Evolutionary conservation across 169 alveolate species (phyloP).

Genomic region (Besnoitia besnoiti): DNA sequence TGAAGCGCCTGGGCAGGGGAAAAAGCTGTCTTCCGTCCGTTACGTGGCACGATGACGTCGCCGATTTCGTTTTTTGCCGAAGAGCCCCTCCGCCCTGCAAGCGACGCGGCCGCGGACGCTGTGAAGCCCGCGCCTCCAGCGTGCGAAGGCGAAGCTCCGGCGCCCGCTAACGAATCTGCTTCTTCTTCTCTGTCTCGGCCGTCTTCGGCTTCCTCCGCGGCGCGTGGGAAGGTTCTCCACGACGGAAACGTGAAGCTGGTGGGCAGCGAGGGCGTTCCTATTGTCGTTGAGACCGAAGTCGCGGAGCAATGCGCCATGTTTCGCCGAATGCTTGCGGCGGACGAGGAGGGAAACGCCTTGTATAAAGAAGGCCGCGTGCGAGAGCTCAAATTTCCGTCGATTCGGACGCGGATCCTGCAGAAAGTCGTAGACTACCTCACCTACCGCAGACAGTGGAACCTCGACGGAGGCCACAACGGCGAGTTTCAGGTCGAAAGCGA

Average conservation of each 20-base stretch:
- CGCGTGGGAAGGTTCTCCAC: neutral
- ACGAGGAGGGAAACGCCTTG: neutral
- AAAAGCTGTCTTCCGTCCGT: no score
- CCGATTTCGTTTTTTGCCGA: no score
- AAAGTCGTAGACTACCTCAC: slow-evolving; percentile 62
- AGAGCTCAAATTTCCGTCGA: slow-evolving; percentile 16
- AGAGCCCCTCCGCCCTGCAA: no score
- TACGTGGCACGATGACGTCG: no score
- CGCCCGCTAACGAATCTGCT: neutral
- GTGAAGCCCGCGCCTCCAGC: no score
- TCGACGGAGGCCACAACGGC: slow-evolving; percentile 44
- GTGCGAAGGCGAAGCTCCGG: no score
- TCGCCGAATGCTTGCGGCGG: slow-evolving; percentile 27
- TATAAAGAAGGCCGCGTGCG: slow-evolving; percentile 57
- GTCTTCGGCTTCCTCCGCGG: neutral
- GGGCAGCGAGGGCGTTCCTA: slow-evolving; percentile 32
- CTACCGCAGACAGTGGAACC: slow-evolving; percentile 44
- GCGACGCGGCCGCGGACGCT: no score
- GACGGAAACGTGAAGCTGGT: neutral
- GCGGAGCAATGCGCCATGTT: slow-evolving; percentile 54
- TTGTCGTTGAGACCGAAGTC: slow-evolving; percentile 21
- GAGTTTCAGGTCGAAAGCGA: slow-evolving; percentile 63
- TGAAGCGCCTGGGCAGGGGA: no score
- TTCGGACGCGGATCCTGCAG: neutral
- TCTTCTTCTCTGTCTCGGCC: neutral